Conservation (phyloP, 2,329 filamentous ascomycete species). For the Penicillium polonicum region DNA sequence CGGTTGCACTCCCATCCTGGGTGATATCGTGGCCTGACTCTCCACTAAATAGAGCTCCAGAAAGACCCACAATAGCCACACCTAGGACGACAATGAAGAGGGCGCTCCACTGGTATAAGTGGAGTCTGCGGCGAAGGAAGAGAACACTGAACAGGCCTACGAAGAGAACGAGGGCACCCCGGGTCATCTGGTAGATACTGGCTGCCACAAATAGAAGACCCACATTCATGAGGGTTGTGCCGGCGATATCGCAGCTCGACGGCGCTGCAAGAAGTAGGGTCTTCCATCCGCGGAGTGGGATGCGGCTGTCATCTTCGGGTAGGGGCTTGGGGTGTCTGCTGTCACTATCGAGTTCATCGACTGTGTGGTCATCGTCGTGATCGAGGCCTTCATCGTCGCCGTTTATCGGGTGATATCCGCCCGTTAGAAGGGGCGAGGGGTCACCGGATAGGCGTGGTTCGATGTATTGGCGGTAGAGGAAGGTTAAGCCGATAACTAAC, state of each 20-base stretch:
- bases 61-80: constrained; percentile 84
- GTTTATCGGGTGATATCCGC: constrained; percentile 67
- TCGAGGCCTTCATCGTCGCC: constrained; percentile 49
- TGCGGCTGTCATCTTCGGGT: constrained; percentile 55
- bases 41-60: constrained; percentile 75
- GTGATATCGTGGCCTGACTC: constrained; percentile 42
- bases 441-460: constrained; percentile 40
- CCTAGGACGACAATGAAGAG: constrained; percentile 83
- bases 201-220: constrained; percentile 91
- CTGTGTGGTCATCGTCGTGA: constrained; percentile 46
- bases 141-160: constrained; percentile 93
- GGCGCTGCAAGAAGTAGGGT: constrained; percentile 77
- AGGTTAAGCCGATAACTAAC: constrained; percentile 75
- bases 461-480: constrained; percentile 61
- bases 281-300: constrained; percentile 66
- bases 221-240: constrained; percentile 96
- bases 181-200: constrained; percentile 98
- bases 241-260: constrained; percentile 88
- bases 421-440: constrained; percentile 43
- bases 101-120: constrained; percentile 88
- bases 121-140: constrained; percentile 77
- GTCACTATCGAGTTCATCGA: constrained; percentile 45
- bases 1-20: constrained; percentile 27
- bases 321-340: constrained; percentile 53
- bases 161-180: constrained; percentile 90